These are phyloP conservation scores for Phoma herbarum DNA, from an alignment of 2,329 filamentous ascomycete species.

Conservation along the genomic window DNA sequence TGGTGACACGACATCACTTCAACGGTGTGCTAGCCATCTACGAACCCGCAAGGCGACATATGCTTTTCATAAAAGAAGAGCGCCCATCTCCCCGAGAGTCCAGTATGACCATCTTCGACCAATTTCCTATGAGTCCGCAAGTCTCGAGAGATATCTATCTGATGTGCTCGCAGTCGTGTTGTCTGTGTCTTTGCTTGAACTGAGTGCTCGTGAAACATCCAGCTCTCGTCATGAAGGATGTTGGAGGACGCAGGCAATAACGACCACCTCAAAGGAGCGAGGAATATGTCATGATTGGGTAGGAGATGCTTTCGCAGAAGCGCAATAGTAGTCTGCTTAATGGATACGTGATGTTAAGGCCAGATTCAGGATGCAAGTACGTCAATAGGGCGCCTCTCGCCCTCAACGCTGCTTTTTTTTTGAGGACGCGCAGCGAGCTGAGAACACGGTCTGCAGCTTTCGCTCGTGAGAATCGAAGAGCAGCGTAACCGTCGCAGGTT, in stretches of 20 bases:
- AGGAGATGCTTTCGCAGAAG: background rate
- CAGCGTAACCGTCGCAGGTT: background rate
- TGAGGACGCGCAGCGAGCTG: background rate
- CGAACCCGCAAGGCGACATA: background rate
- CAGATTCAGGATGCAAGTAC: background rate
- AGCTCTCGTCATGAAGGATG: background rate
- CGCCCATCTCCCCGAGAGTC: background rate
- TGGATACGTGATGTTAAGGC: background rate
- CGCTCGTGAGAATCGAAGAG: background rate
- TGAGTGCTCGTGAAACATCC: background rate
- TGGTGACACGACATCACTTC: constrained; percentile 2
- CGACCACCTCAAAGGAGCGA: background rate
- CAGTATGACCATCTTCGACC: background rate
- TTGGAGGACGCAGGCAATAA: background rate
- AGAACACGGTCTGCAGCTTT: background rate
- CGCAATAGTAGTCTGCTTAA: background rate
- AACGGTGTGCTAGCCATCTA: constrained; percentile 2
- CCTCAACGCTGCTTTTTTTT: background rate
- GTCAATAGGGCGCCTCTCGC: background rate
- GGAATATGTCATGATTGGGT: background rate
- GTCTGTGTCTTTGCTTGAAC: background rate
- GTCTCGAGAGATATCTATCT: background rate
- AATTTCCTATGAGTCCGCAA: background rate
- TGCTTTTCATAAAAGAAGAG: background rate
- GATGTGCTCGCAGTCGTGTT: background rate